A percentile compares a stretch with the other conserved stretches of the same genome.
Conservation (phyloP, 805 yeast species). For the Kuraishia floccosa region DNA sequence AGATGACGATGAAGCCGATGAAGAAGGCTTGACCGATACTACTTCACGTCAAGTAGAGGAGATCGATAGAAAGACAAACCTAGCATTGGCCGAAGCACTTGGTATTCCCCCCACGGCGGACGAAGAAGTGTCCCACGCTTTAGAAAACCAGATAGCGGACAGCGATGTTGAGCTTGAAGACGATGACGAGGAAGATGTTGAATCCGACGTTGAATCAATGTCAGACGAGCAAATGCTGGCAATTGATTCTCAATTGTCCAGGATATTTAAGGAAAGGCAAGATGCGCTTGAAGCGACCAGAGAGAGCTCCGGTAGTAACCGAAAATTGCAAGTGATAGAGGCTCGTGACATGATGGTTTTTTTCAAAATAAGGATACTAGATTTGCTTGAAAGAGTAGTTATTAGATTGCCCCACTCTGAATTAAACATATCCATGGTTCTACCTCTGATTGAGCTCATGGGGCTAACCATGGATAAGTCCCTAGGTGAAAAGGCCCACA, state of each 20-base stretch:
- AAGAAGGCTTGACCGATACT: conserved; percentile 6
- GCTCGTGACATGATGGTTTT: conserved; percentile 73
- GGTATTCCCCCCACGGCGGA: conserved; percentile 38
- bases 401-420: conserved; percentile 29
- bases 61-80: conserved; percentile 34
- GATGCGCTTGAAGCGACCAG: conserved; percentile 40
- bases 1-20: conserved; percentile 19
- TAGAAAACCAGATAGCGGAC: conserved; percentile 4
- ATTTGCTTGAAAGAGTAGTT: conserved; percentile 56
- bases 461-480: conserved; percentile 57
- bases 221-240: conserved; percentile 97
- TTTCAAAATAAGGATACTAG: conserved; percentile 71
- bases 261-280: conserved; percentile 75
- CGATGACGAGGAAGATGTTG: conserved; percentile 37
- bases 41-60: conserved; percentile 16
- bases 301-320: conserved; percentile 46
- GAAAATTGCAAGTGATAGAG: conserved; percentile 62
- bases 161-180: conserved; percentile 25
- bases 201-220: conserved; percentile 70
- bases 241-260: conserved; percentile 72
- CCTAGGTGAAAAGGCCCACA: conserved; percentile 67
- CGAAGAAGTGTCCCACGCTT: too few species aligned
- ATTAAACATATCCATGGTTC: conserved; percentile 30
- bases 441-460: conserved; percentile 51
- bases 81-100: conserved; percentile 59